Percentiles rank a stretch among this genome's conserved stretches.
These are phyloP conservation scores for Moniliophthora roreri DNA, from an alignment of 1,284 basidiomycete genomes.

Conservation along the genomic window DNA sequence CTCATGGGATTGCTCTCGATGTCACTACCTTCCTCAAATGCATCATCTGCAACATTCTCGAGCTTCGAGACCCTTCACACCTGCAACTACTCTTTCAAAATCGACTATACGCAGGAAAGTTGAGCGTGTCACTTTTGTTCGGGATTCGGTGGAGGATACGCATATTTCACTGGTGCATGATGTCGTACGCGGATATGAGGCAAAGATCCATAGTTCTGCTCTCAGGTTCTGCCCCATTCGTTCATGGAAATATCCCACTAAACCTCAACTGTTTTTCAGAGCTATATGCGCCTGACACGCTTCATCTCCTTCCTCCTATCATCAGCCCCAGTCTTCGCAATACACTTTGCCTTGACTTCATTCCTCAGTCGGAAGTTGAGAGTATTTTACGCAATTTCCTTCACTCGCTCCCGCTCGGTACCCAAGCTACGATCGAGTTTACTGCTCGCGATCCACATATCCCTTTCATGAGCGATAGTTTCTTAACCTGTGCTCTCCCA, in stretches of 20 bases:
- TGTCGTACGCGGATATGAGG: not conserved
- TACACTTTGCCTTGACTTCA: constrained; percentile 21
- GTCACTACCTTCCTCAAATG: not conserved
- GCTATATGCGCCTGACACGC: not conserved
- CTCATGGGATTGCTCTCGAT: not conserved
- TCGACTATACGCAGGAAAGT: not conserved
- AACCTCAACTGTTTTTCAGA: not conserved
- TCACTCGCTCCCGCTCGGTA: constrained; percentile 20
- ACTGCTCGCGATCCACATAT: constrained; percentile 29
- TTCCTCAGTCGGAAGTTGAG: constrained; percentile 25
- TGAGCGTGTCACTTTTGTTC: not conserved
- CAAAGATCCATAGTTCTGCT: not conserved
- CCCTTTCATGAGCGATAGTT: constrained; percentile 23
- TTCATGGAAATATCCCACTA: not conserved
- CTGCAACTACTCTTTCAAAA: constrained; percentile 3
- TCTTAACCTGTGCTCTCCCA: constrained; percentile 32
- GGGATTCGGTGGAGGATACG: not conserved
- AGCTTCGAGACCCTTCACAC: not conserved
- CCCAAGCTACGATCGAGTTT: constrained; percentile 32
- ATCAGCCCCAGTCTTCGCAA: not conserved
- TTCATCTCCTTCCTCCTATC: not conserved
- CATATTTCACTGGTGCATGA: not conserved
- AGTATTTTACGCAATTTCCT: constrained; percentile 26
- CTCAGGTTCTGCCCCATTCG: not conserved
- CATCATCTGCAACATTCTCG: not conserved